Conservation (phyloP, 306 rosid species). For the Biancaea sappan region DNA sequence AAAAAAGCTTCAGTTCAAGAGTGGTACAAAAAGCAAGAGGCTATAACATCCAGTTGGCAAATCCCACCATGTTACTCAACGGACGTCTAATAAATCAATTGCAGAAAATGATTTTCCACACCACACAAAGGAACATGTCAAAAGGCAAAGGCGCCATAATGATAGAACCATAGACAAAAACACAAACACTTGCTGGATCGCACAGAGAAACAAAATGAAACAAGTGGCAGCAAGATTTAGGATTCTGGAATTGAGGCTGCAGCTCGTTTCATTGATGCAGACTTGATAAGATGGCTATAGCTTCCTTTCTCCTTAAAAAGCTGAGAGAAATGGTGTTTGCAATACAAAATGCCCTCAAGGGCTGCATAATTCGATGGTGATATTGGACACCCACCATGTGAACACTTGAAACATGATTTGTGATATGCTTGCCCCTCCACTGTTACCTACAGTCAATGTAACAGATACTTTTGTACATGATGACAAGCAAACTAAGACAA, state of each 20-base stretch:
- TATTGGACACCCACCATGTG: constrained; percentile 92
- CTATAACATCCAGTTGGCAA: background rate
- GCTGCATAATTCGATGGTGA: constrained; percentile 94
- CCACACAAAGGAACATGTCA: constrained; percentile 18
- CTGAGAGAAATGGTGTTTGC: constrained; percentile 97
- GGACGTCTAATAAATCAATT: constrained; percentile 21
- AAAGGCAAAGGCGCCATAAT: constrained; percentile 8
- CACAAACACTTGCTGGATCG: constrained; percentile 6
- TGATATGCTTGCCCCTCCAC: constrained; percentile 89
- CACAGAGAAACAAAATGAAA: constrained; percentile 1
- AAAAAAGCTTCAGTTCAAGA: background rate
- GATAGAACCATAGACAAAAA: background rate
- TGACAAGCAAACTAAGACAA: background rate
- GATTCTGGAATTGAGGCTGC: constrained; percentile 69
- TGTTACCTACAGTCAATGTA: constrained; percentile 67
- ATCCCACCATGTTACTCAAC: constrained; percentile 13
- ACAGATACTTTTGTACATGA: background rate
- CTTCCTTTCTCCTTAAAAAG: constrained; percentile 94
- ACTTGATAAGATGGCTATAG: constrained; percentile 73
- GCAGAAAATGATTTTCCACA: constrained; percentile 24
- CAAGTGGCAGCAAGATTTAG: constrained; percentile 35
- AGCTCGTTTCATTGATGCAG: constrained; percentile 71
- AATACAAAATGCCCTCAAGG: constrained; percentile 86
- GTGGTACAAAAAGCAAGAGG: background rate
- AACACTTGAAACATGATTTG: constrained; percentile 92